Conservation (phyloP, 2,329 filamentous ascomycete genomes). For the Plenodomus lindquistii region DNA sequence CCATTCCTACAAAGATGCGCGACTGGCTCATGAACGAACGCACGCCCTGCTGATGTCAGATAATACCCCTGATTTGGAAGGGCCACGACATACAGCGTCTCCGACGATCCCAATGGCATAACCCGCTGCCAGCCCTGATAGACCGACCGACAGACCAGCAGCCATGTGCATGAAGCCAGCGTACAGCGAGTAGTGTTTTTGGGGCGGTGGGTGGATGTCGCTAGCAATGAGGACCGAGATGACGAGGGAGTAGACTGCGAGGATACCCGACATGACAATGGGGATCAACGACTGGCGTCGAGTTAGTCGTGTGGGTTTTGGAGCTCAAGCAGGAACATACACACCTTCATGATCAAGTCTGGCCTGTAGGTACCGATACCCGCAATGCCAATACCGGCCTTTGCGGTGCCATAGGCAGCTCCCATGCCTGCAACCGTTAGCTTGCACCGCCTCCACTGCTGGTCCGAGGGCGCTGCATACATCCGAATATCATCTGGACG, state of each 20-base stretch:
- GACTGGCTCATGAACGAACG: conserved; percentile 96
- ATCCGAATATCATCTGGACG: conserved; percentile 74
- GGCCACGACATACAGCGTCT: conserved; percentile 67
- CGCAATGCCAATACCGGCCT: conserved; percentile 85
- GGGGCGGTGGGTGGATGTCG: conserved; percentile 75
- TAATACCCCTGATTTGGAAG: not conserved
- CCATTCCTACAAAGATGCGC: conserved; percentile 97
- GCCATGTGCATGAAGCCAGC: conserved; percentile 93
- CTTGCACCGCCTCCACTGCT: conserved; percentile 6
- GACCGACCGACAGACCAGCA: conserved; percentile 77
- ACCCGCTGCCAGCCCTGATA: conserved; percentile 46
- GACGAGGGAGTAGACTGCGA: conserved; percentile 96
- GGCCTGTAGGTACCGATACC: conserved; percentile 84
- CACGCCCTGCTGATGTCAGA: conserved; percentile 62
- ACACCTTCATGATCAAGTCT: conserved; percentile 88
- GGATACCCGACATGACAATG: conserved; percentile 98
- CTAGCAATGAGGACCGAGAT: conserved; percentile 94
- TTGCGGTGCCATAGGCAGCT: conserved; percentile 85
- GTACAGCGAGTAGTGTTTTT: conserved; percentile 76
- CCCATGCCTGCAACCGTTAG: conserved; percentile 60
- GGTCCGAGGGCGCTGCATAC: conserved; percentile 55
- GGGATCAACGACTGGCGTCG: conserved; percentile 73
- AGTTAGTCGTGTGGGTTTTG: conserved; percentile 19
- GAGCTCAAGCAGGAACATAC: not conserved
- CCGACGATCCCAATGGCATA: conserved; percentile 90